Evolutionary conservation across 306 rosid species (phyloP), one percentile per base, ranked within the genome.

Genomic region (Pueraria montana): DNA sequence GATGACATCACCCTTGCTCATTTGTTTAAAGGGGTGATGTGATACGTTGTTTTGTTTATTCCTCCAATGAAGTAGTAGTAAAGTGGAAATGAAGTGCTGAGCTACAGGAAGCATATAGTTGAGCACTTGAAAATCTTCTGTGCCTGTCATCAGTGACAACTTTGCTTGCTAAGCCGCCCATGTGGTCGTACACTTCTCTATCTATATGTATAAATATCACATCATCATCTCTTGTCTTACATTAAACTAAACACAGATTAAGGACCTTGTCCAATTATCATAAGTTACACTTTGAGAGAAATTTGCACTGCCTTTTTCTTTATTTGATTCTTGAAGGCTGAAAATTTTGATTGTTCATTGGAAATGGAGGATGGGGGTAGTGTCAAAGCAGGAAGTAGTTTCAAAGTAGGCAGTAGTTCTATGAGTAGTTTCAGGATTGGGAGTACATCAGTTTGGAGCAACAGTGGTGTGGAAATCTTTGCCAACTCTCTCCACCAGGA

Each of bases 401-500:
- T 36, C 11, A 68, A 40, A 30, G 36, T 5, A 6, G 62, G 63
- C 8, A 4, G 5, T 46, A 4, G 2, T 46, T 4, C 13, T 48
- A 13, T 7, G 26, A 49, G 76, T 32, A 84, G 87, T 65, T 84
- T 84, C 73, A 79, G 62, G 65, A 21, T 65, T 43, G 77, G 76
- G 2, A 79, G 81, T 64, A 43, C 79, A 30, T 72, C 84, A 10
- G 1, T 79, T 11, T 84, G 87, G 84, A 55, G 81, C 9, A 45
- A 46, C 61, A 84, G 27, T 46, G 87, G 48, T 12, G 24, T 46
- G 59, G 82, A 84, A 14, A 14, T 45, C 4, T 84, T 84, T 36
- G 43, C 84, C 2, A 84, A 80, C 66, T 74, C 84, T 14, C 56
- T 80, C 49, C 62, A 80, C 48, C 72, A 74, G 5, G 69, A 84